Percentiles rank a stretch among this genome's conserved stretches.
Conservation (phyloP, 495 filamentous ascomycete species). For the Aspergillus nidulans region DNA sequence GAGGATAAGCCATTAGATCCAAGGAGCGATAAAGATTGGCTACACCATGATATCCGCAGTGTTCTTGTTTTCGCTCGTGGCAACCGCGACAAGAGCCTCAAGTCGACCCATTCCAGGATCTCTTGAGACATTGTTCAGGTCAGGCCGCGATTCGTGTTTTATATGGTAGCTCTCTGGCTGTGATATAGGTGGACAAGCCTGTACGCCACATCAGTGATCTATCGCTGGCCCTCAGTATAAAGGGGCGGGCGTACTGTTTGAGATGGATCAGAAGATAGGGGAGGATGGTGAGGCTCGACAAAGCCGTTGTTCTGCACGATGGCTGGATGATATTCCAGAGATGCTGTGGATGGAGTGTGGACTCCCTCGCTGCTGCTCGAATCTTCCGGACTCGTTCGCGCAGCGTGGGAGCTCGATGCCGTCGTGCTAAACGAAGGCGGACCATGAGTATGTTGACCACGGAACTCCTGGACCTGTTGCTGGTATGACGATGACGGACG, state of each 20-base stretch:
- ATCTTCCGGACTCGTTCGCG: conserved; percentile 64
- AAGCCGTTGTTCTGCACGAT: conserved; percentile 62
- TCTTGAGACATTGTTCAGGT: conserved; percentile 24
- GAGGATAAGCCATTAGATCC: neutral
- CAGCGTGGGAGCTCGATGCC: conserved; percentile 29
- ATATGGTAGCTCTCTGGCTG: conserved; percentile 34
- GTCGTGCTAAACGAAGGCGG: conserved; percentile 19
- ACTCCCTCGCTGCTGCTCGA: conserved; percentile 70
- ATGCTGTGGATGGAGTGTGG: conserved; percentile 59
- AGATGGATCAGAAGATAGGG: conserved; percentile 38
- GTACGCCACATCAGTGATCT: conserved; percentile 37
- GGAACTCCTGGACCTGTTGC: conserved; percentile 31
- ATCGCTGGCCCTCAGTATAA: conserved; percentile 27
- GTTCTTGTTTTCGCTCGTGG: conserved; percentile 73
- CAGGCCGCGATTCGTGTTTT: conserved; percentile 31
- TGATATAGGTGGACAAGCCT: conserved; percentile 38
- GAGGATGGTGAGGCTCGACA: conserved; percentile 49
- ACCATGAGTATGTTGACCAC: conserved; percentile 22
- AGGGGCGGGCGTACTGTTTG: conserved; percentile 40
- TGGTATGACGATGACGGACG: conserved; percentile 43
- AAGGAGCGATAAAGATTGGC: no score
- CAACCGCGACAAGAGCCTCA: conserved; percentile 84
- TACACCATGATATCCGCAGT: conserved; percentile 42
- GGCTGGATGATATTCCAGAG: conserved; percentile 58
- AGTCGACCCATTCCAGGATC: conserved; percentile 62